Conservation (phyloP, 768 basidiomycete genomes). For the Russula griseocarnosa region DNA sequence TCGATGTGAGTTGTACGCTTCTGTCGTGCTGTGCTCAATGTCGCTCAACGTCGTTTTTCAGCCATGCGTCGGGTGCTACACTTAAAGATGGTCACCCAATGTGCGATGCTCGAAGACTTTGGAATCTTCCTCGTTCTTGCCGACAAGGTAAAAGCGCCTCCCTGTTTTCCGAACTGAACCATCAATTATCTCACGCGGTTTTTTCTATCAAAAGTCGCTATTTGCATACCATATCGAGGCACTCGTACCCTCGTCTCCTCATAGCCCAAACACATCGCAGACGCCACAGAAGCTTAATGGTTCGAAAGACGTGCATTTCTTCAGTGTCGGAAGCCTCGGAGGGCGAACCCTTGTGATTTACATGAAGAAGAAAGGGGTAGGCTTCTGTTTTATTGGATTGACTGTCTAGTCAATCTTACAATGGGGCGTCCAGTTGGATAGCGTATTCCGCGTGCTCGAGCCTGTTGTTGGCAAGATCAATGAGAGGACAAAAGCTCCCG, state of each 20-base stretch:
- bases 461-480: slow-evolving; percentile 90
- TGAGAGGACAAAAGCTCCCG: slow-evolving; percentile 66
- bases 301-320: slow-evolving; percentile 91
- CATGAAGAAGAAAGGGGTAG: slow-evolving; percentile 89
- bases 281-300: slow-evolving; percentile 89
- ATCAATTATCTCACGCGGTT: not conserved
- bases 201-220: slow-evolving; percentile 49
- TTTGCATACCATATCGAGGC: slow-evolving; percentile 97
- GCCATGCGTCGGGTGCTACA: slow-evolving; percentile 92
- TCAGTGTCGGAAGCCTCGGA: slow-evolving; percentile 84
- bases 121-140: slow-evolving; percentile 94
- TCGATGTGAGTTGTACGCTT: slow-evolving; percentile 50
- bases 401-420: slow-evolving; percentile 24
- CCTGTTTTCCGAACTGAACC: not conserved
- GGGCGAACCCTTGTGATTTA: slow-evolving; percentile 89
- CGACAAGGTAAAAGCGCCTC: slow-evolving; percentile 58
- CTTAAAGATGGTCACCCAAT: slow-evolving; percentile 89
- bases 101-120: slow-evolving; percentile 94
- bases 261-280: slow-evolving; percentile 61
- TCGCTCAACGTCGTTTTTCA: slow-evolving; percentile 33
- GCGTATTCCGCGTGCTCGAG: slow-evolving; percentile 95
- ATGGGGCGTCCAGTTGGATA: slow-evolving; percentile 54
- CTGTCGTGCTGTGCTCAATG: not conserved
- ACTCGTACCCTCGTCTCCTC: slow-evolving; percentile 81
- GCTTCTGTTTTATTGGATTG: slow-evolving; percentile 30